These are phyloP conservation scores for Myxozyma monticola DNA, from an alignment of 805 yeast species.

Conservation along the genomic window DNA sequence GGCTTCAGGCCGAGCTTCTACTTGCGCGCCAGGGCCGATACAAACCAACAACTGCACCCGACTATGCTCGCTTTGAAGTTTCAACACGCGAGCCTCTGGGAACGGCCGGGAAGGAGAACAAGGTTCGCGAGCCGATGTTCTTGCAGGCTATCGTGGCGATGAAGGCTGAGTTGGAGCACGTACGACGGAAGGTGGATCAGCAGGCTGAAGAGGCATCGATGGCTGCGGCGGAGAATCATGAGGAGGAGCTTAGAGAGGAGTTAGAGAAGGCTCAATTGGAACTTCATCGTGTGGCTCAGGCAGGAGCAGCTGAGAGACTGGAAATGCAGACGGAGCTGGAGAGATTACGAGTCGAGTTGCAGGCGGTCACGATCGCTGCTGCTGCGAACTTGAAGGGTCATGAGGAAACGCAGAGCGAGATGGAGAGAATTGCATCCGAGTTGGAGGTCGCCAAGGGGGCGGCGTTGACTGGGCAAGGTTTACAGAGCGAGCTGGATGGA, in stretches of 20 bases:
- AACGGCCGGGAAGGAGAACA: neutral
- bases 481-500: too few relatives aligned
- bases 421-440: too few relatives aligned
- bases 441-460: too few relatives aligned
- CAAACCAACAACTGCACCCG: slow-evolving; percentile 8
- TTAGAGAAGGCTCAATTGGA: neutral
- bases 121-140: neutral
- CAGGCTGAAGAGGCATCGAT: slow-evolving; percentile 22
- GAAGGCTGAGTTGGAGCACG: slow-evolving; percentile 29
- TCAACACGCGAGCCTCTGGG: too few relatives aligned
- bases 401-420: too few relatives aligned
- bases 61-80: too few relatives aligned
- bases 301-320: neutral
- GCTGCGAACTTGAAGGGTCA: slow-evolving; percentile 16
- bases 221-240: too few relatives aligned
- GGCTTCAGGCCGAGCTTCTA: slow-evolving; percentile 32
- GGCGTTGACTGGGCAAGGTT: too few relatives aligned
- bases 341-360: neutral
- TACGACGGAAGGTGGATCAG: slow-evolving; percentile 12
- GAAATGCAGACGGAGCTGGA: neutral
- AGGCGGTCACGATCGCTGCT: neutral
- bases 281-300: too few relatives aligned
- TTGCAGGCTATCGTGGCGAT: slow-evolving; percentile 24
- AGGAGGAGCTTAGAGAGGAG: slow-evolving; percentile 6
- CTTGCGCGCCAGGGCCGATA: slow-evolving; percentile 32